Base-by-base conservation (phyloP, 805 yeast species). In the Yarrowia yakushimensis region DNA sequence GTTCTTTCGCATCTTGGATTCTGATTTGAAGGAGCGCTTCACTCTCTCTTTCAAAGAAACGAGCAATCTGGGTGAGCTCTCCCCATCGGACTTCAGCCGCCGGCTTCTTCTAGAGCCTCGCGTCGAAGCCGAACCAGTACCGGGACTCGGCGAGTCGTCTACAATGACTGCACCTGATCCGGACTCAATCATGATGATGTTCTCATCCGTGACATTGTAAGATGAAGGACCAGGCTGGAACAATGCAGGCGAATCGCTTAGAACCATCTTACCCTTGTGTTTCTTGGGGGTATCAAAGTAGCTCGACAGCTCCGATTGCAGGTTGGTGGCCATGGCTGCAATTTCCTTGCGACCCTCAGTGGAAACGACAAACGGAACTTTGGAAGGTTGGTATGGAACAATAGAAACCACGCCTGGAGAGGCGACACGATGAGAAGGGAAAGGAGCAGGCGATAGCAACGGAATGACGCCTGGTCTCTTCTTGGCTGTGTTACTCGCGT, bases 1-100 rank as follows among this genome's bases (percentile, higher is more conserved):
- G n/a, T 25, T 34, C 33, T 50, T 50, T 4, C 59, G 41, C 17
- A 34, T 10, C 59, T 50, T 50, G 23, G 59, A 36, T 7, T 50
- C 59, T 12, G 42, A 50, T 25, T 50, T 50, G 59, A 50, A 50
- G 2, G 59, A 50, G 2, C 59, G 41, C 18, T 50, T 50, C 17
- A 50, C 59, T 12, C 39, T 33, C 39, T 50, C 42, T 9, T 50
- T 50, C 23, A 50, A 4, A 9, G 42, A 34, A 9, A 33, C 43
- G 12, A 50, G 42, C 13, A 50, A 15, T 10, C 42, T 9, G 6
- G 42, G 42, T 10, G 59, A 34, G 13, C 43, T 17, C n/a, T 50
- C 59, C 4, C 59, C 54, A 13, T 31, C 41, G 17, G 43, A 50
- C 42, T 36, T 50, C 10, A 23, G 33, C 13, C 23, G 33, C 12